Evolutionary conservation across 306 rosid species (phyloP).

Genomic region (Abrus precatorius): DNA sequence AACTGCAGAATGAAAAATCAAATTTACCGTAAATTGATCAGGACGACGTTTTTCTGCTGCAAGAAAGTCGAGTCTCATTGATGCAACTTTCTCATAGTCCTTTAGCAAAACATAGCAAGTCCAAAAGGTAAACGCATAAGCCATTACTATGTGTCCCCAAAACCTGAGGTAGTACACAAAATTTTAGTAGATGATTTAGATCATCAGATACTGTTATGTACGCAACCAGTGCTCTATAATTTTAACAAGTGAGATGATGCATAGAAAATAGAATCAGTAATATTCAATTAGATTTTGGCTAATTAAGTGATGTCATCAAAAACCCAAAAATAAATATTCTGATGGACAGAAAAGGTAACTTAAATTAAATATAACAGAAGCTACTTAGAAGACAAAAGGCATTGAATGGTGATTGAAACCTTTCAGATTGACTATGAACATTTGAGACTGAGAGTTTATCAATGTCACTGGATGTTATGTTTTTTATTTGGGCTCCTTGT

Average conservation of each 20-base stretch:
- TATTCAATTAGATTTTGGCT: too few species aligned
- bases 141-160: slow-evolving; percentile 79
- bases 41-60: slow-evolving; percentile 77
- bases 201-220: neutral
- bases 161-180: slow-evolving; percentile 61
- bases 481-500: slow-evolving; percentile 37
- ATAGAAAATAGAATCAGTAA: too few species aligned
- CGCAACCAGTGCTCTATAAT: neutral
- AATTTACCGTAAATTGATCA: slow-evolving; percentile 78
- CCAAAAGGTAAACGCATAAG: slow-evolving; percentile 84
- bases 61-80: slow-evolving; percentile 76
- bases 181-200: slow-evolving; percentile 10
- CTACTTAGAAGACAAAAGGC: neutral
- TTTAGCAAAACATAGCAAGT: slow-evolving; percentile 70
- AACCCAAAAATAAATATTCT: too few species aligned
- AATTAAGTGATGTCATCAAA: too few species aligned
- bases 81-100: slow-evolving; percentile 74
- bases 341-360: too few species aligned
- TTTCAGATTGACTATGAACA: slow-evolving; percentile 57
- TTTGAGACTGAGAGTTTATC: slow-evolving; percentile 86
- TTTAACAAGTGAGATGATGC: neutral
- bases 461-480: slow-evolving; percentile 79
- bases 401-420: slow-evolving; percentile 56
- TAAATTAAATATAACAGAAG: neutral
- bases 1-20: slow-evolving; percentile 14